Evolutionary conservation across 768 basidiomycete genomes (phyloP), one percentile per base, ranked within the genome.

Genomic region (Rhizopogon rudus): DNA sequence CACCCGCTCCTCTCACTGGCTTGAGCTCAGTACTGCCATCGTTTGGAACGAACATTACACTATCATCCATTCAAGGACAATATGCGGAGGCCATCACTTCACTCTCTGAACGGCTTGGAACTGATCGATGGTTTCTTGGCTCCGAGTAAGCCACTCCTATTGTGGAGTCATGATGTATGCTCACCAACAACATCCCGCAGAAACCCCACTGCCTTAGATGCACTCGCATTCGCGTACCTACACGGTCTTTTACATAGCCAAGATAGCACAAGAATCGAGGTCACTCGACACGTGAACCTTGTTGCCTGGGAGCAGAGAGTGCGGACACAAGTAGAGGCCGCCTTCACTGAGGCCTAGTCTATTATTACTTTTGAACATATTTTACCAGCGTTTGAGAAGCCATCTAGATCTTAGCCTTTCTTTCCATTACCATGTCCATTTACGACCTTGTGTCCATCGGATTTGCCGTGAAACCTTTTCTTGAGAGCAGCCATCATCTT

Each of bases 221-320:
- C 91, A 2, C 81, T 92, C 43, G 74, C 81, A 6, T 93, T 93
- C 65, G 91, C 91, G 1, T 93, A 93, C 62, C 73, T 93, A 12
- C 84, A 91, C 67, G 76, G 74, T 52, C 77, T 91, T 22, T 71
- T 89, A 6, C 72, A 82, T 46, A 73, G 76, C 22, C 65, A 46
- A 40, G 72, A 63, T 17, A 51, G 51, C 7, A 70, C 83, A 20
- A 79, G 87, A 35, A 77, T 82, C 39, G 86, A 88, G 63, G 83
- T 91, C 29, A 78, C 82, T 12, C 81, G 83, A 49, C 83, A 81
- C 56, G 83, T 81, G 40, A 93, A 93, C 63, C 84, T 93, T 41
- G 82, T 91, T 46, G 81, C 81, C 31, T 93, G 91, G 90, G 90
- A 93, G 65, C 79, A 74, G 60, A 74, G 82, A 33, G 84, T 93